Evolutionary conservation across 305 asterid genomes (phyloP), one percentile per base, ranked within the genome.

Genomic region (Fraxinus greggii): DNA sequence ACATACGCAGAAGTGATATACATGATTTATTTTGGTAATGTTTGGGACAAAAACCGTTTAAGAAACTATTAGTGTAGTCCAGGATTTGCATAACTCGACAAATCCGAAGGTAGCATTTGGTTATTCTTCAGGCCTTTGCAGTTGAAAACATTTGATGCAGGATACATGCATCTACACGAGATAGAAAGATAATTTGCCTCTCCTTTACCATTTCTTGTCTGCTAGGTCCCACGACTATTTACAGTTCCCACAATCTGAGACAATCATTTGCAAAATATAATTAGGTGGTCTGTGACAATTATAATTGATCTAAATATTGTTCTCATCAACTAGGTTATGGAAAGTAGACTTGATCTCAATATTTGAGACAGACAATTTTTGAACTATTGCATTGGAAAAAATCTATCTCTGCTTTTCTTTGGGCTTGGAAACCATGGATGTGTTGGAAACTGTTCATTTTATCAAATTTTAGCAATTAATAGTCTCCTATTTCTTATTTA

Each of bases 1-100:
- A 79, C 85, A 54, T 81, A 21, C 79, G 65, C 54, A 42, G 42
- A 70, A 76, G 42, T 29, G 36, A 51, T 82, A 33, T 51, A 15
- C 35, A 63, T 73, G 32, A 15, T 38, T 54, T 32, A 8, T 78
- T 67, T 80, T 79, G 76, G 75, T 81, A 83, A 56, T 56, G 72
- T 61, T 79, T 81, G 38, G 67, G 21, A 54, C 28, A 48, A 13
- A 33, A 70, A 61, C 61, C 1, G 70, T 79, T 69, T 15, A 72
- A 54, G 84, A 79, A 48, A 69, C 24, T 65, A 1, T 3, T 61
- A 32, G 59, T 79, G 38, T 56, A 36, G 72, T 72, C 36, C 70
- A 56, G 76, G 42, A 40, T 81, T 35, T 75, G 76, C 17, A 73
- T 79, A 36, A 76, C 73, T 36, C 40, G 31, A 69, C 72, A 21